These are phyloP conservation scores for Mimosa bimucronata DNA, from an alignment of 306 rosid species.

Conservation along the genomic window DNA sequence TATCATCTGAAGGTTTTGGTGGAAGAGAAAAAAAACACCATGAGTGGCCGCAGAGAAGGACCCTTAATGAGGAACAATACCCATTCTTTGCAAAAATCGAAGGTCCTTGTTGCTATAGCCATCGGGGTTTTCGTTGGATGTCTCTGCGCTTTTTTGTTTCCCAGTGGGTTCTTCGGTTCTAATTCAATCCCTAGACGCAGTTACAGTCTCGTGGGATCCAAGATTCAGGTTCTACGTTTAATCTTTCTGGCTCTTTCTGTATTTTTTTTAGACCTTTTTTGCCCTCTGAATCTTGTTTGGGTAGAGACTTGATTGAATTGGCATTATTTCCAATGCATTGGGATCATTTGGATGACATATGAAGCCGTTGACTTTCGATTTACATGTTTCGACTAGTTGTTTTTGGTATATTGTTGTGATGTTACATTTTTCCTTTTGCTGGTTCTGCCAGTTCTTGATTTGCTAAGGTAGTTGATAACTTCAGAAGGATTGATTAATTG, in stretches of 20 bases:
- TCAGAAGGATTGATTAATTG: slow-evolving; percentile 4
- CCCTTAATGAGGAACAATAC: slow-evolving; percentile 58
- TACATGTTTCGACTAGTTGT: slow-evolving; percentile 3
- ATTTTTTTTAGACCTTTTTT: slow-evolving; percentile 12
- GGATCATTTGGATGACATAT: slow-evolving; percentile 10
- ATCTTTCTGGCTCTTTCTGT: slow-evolving; percentile 15
- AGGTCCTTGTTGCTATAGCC: slow-evolving; percentile 53
- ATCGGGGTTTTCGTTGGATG: slow-evolving; percentile 76
- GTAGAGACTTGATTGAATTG: not conserved
- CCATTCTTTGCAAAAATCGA: slow-evolving; percentile 54
- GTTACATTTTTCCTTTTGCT: slow-evolving; percentile 27
- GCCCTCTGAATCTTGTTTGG: slow-evolving; percentile 12
- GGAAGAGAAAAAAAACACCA: slow-evolving; percentile 27
- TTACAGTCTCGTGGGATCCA: slow-evolving; percentile 45
- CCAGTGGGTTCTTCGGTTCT: slow-evolving; percentile 60
- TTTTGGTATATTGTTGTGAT: not conserved
- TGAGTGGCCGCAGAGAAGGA: slow-evolving; percentile 76
- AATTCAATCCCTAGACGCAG: slow-evolving; percentile 39
- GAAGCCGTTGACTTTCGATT: slow-evolving; percentile 36
- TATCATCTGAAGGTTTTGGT: slow-evolving; percentile 23
- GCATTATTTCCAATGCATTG: not conserved
- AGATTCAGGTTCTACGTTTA: slow-evolving; percentile 57
- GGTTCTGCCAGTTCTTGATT: slow-evolving; percentile 13
- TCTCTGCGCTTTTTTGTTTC: slow-evolving; percentile 65
- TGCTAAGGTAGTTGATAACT: slow-evolving; percentile 22